Conservation (phyloP, 2,329 filamentous ascomycete species). For the Curvularia sp. region DNA sequence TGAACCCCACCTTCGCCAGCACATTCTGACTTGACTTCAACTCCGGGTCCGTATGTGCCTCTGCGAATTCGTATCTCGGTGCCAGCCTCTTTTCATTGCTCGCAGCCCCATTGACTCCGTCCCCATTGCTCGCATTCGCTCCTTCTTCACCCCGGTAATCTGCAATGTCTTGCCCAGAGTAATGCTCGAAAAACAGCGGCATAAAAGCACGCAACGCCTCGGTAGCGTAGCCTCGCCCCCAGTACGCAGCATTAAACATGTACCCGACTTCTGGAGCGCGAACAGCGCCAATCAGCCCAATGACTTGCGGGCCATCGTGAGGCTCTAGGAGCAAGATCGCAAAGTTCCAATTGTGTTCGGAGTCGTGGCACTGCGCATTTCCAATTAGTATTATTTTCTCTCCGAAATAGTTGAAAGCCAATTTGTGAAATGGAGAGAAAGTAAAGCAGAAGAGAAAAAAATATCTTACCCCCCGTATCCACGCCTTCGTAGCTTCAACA, state of each 20-base stretch:
- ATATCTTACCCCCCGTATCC: conserved; percentile 45
- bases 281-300: conserved; percentile 53
- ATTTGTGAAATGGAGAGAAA: too few species aligned
- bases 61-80: conserved; percentile 37
- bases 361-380: conserved; percentile 31
- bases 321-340: conserved; percentile 51
- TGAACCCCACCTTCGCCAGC: conserved; percentile 64
- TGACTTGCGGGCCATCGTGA: conserved; percentile 38
- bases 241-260: conserved; percentile 50
- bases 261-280: conserved; percentile 54
- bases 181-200: conserved; percentile 51
- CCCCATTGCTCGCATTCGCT: conserved; percentile 7
- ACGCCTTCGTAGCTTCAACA: conserved; percentile 41
- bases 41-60: conserved; percentile 56
- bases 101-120: background rate
- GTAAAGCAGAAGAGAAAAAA: background rate
- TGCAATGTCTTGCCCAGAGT: conserved; percentile 17
- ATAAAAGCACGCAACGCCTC: conserved; percentile 54
- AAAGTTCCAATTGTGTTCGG: conserved; percentile 61
- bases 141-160: background rate
- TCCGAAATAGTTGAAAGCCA: too few species aligned
- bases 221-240: conserved; percentile 54
- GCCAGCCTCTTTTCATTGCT: conserved; percentile 3
- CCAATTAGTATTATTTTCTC: background rate
- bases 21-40: conserved; percentile 65